Evolutionary conservation across 179 eudicot genomes (phyloP), one percentile per base, ranked within the genome.

Genomic region (Camellia oleifera): DNA sequence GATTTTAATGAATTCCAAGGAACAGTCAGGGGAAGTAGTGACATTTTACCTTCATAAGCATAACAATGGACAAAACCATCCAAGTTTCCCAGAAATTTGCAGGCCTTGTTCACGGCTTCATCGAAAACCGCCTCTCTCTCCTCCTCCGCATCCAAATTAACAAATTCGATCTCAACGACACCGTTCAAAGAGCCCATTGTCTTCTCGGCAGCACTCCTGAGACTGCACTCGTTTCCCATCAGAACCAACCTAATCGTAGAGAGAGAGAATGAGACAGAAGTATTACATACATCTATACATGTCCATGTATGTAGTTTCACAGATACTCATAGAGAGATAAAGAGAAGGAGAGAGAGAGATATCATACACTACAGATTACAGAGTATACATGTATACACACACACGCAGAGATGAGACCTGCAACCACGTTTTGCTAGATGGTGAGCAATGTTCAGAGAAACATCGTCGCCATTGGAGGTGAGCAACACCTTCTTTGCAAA

Each of bases 121-220:
- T 88, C 88, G 65, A 90, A 92, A 75, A 79, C 80, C 50, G 79
- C 80, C 80, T 94, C 98, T 4, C 77, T 86, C 40, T 96, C 97
- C 64, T 87, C 93, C 79, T 91, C 98, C 98, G 92, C 92, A 77
- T 94, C 87, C 84, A 96, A 71, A 46, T 89, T 96, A 56, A 96
- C 91, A 4, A 92, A 91, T 76, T 91, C 92, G 17, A 91, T 72
- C 71, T 76, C 74, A 65, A 76, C 79, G 11, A 13, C 71, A 69
- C 81, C 87, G 60, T 88, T 81, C 61, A 82, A 13, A 26, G 88
- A 88, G 48, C 83, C 78, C 53, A 71, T 86, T 26, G 94, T 89
- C 84, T 86, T 88, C 63, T 90, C 88, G 4, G 88, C 88, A 5
- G 82, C 82, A 18, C 69, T 74, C 86, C 71, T 88, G 77, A 94